Percentiles rank a stretch among this genome's conserved stretches.
Conservation (phyloP, 768 basidiomycete species). For the Suillus paluster region DNA sequence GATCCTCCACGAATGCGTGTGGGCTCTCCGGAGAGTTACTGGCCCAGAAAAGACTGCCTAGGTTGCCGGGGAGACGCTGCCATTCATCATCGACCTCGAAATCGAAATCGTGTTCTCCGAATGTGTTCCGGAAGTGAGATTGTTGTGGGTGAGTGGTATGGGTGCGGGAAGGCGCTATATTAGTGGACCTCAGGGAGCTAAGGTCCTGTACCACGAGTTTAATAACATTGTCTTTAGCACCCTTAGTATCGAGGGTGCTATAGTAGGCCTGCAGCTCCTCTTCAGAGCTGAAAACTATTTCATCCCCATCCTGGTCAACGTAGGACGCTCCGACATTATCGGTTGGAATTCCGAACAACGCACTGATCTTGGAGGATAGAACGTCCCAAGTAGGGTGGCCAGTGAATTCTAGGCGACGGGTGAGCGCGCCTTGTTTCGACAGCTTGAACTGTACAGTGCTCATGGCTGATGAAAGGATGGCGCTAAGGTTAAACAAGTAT, state of each 20-base stretch:
- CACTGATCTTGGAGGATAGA: slow-evolving; percentile 58
- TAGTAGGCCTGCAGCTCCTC: slow-evolving; percentile 82
- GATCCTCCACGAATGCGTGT: slow-evolving; percentile 68
- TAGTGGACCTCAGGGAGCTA: slow-evolving; percentile 36
- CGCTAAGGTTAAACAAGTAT: background rate
- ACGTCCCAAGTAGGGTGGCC: slow-evolving; percentile 56
- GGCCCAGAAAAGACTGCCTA: slow-evolving; percentile 47
- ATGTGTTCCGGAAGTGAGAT: slow-evolving; percentile 60
- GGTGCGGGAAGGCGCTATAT: slow-evolving; percentile 36
- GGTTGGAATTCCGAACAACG: slow-evolving; percentile 58
- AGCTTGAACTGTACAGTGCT: slow-evolving; percentile 68
- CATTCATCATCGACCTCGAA: slow-evolving; percentile 64
- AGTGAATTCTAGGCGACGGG: slow-evolving; percentile 62
- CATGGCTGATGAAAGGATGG: slow-evolving; percentile 19
- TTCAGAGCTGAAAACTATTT: slow-evolving; percentile 76
- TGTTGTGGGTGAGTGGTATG: slow-evolving; percentile 35
- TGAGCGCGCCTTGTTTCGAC: slow-evolving; percentile 55
- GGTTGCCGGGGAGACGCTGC: slow-evolving; percentile 54
- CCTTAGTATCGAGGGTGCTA: slow-evolving; percentile 31
- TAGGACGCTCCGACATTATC: slow-evolving; percentile 72
- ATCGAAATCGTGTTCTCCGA: slow-evolving; percentile 51
- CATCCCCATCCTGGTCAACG: slow-evolving; percentile 72
- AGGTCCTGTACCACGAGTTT: slow-evolving; percentile 72
- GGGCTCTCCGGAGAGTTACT: slow-evolving; percentile 44
- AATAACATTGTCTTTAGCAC: slow-evolving; percentile 35